Percentiles rank a stretch among this genome's conserved stretches.
Conservation (phyloP, 2,329 filamentous ascomycete genomes). For the Thielaviopsis populi region DNA sequence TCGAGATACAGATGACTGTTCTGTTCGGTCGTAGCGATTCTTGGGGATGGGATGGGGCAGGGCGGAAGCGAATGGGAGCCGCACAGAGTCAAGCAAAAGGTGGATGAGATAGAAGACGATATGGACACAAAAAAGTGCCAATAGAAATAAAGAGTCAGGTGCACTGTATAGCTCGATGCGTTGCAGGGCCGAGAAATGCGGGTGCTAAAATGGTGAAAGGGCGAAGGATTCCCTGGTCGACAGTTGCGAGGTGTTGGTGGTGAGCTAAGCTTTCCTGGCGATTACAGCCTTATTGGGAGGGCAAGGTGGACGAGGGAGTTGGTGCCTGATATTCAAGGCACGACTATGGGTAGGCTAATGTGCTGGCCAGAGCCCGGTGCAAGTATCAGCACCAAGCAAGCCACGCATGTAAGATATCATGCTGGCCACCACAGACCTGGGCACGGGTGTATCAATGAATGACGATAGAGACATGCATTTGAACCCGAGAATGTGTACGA, state of each 20-base stretch:
- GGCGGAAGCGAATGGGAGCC: not conserved
- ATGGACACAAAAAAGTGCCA: not conserved
- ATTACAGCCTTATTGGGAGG: not conserved
- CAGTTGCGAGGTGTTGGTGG: not conserved
- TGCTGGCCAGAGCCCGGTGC: too few relatives aligned
- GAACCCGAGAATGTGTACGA: too few relatives aligned
- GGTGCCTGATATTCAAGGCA: constrained; percentile 5
- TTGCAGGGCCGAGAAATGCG: not conserved
- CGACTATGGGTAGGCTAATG: not conserved
- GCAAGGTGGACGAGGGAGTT: not conserved
- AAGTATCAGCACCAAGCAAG: not conserved
- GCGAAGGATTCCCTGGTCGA: not conserved
- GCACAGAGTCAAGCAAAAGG: not conserved
- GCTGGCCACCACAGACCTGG: too few relatives aligned
- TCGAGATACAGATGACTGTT: not conserved
- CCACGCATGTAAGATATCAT: too few relatives aligned
- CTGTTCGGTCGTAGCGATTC: not conserved
- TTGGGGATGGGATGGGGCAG: not conserved
- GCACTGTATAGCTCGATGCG: not conserved
- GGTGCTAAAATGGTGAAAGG: not conserved
- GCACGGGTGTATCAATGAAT: too few relatives aligned
- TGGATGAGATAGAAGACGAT: not conserved
- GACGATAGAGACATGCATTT: too few relatives aligned
- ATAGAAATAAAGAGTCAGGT: not conserved
- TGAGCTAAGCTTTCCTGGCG: not conserved